Evolutionary conservation across 2,329 filamentous ascomycete genomes (phyloP).

Genomic region (Fusarium siculi): DNA sequence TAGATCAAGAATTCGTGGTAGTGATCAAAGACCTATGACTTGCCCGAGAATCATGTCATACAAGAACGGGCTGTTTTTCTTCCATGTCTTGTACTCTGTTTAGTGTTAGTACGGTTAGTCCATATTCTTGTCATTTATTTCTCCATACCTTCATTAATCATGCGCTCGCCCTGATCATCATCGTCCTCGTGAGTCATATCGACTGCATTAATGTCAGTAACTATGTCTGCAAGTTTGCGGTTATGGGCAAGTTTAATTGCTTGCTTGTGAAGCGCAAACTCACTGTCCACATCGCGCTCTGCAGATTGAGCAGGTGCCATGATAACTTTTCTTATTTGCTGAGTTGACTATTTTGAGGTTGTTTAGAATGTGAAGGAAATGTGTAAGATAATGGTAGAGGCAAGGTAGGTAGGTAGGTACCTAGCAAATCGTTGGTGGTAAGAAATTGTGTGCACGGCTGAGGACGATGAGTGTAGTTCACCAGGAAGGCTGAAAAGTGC

Average conservation of each 20-base stretch:
- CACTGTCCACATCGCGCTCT: slow-evolving; percentile 53
- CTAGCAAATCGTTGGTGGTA: slow-evolving; percentile 14
- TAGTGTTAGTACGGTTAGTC: slow-evolving; percentile 25
- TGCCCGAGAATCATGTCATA: slow-evolving; percentile 96
- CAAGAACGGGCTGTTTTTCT: slow-evolving; percentile 98
- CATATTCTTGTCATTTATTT: background rate
- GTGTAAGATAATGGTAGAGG: background rate
- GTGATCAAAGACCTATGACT: slow-evolving; percentile 1
- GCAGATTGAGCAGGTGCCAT: slow-evolving; percentile 52
- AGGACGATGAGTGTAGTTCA: slow-evolving; percentile 26
- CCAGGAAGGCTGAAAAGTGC: slow-evolving; percentile 47
- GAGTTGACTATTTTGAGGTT: background rate
- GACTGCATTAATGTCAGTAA: slow-evolving; percentile 41
- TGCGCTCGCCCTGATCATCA: slow-evolving; percentile 79
- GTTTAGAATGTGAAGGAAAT: background rate
- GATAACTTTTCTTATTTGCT: background rate
- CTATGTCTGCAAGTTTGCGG: background rate
- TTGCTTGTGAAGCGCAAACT: slow-evolving; percentile 33
- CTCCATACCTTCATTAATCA: slow-evolving; percentile 86
- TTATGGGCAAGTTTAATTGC: background rate
- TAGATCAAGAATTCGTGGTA: background rate
- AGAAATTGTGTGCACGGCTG: slow-evolving; percentile 36
- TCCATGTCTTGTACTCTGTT: slow-evolving; percentile 98
- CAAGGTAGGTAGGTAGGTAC: background rate
- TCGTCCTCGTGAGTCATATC: slow-evolving; percentile 71